Conservation (phyloP, 2,329 filamentous ascomycete species). For the Microcera coccophila region DNA sequence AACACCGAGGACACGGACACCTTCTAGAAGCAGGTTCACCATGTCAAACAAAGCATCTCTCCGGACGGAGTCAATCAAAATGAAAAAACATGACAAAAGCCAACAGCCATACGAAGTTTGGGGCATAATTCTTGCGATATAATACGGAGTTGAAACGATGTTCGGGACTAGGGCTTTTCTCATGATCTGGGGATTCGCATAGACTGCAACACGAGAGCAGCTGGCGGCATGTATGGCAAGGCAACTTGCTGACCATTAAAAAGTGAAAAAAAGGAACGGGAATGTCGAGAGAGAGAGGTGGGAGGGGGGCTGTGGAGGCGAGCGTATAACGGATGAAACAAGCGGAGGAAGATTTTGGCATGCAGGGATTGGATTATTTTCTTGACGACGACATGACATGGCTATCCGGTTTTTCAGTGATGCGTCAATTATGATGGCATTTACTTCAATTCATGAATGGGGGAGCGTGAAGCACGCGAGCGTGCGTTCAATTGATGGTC, state of each 20-base stretch:
- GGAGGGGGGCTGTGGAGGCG: not conserved
- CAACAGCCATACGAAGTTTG: slow-evolving; percentile 7
- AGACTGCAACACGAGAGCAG: slow-evolving; percentile 10
- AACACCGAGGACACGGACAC: slow-evolving; percentile 38
- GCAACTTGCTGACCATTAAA: slow-evolving; percentile 12
- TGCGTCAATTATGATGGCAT: slow-evolving; percentile 22
- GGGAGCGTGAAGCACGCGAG: slow-evolving; percentile 8
- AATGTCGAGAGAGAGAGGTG: slow-evolving; percentile 7
- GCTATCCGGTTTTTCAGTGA: slow-evolving; percentile 27
- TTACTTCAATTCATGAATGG: slow-evolving; percentile 18
- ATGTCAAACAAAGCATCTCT: slow-evolving; percentile 4
- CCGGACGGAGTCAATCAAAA: slow-evolving; percentile 5
- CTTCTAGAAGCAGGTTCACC: slow-evolving; percentile 25
- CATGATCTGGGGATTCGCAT: slow-evolving; percentile 14
- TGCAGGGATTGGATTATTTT: slow-evolving; percentile 20
- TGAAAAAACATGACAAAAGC: slow-evolving; percentile 2
- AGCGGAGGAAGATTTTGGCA: slow-evolving; percentile 14
- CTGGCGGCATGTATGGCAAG: slow-evolving; percentile 10
- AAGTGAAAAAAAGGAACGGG: slow-evolving; percentile 14
- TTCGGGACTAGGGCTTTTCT: slow-evolving; percentile 12
- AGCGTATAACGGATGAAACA: slow-evolving; percentile 3
- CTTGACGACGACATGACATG: slow-evolving; percentile 32
- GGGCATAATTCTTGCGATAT: slow-evolving; percentile 10
- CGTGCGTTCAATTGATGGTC: slow-evolving; percentile 4
- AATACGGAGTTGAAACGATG: slow-evolving; percentile 10